Evolutionary conservation across 768 basidiomycete species (phyloP), one percentile per base, ranked within the genome.

Genomic region (Pulveroboletus sp.): DNA sequence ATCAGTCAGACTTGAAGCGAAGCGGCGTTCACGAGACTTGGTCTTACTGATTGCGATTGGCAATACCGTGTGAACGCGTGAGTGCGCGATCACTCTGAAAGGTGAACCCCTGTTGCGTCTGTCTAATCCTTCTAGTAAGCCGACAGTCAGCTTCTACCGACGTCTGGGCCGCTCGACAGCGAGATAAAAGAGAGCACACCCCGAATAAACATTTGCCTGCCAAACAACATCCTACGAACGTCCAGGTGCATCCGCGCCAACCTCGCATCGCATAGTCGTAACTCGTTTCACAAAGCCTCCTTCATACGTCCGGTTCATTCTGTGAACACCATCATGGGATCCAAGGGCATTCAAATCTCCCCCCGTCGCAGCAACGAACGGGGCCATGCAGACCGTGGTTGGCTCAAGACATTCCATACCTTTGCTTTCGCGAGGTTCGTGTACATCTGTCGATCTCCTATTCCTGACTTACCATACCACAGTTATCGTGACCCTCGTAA

Each of bases 361-460:
- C 74, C 76, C 14, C 78, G 88, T 47, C 74, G 67, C 42, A 88
- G 81, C 53, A 63, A 82, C 40, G 78, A 82, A 19, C 76, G 88
- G 17, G 89, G 86, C 3, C 70, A 85, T 41, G 86, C 85, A 7
- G 80, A 93, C 61, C 89, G 90, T 56, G 86, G 79, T 22, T 93
- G 90, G 90, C 72, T 93, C 45, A 92, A 91, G 74, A 83, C 87
- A 1, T 88, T 89, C 74, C 85, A 92, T 58, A 87, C 89, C 0
- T 93, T 93, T 63, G 79, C 85, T 2, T 89, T 89, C 57, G 80
- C 85, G 0, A 67, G 68, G 83, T 86, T 63, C 32, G 81, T 73
- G 14, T 32, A 19, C 49, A 16, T 27, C 3, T 14, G 2, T n/a
- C 23, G 12, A 16, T 12, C n/a, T 54, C 57, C 10, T 51, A 50